Base-by-base conservation (phyloP, 1,284 basidiomycete species). In the Papiliotrema fonsecae region DNA sequence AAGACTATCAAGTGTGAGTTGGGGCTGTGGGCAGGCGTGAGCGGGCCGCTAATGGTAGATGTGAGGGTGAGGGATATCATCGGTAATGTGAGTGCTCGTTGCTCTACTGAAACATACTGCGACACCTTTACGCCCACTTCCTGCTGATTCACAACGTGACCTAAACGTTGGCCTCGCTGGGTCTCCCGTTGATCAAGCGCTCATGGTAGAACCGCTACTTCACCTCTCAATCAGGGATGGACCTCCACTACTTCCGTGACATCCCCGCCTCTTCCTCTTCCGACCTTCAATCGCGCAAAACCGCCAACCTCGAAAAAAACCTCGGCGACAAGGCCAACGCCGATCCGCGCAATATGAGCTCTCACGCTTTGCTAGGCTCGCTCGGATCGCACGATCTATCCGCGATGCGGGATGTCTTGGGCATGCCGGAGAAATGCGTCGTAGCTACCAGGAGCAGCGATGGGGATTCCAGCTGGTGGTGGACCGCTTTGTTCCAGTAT, bases 341-440 rank as follows among this genome's bases (percentile, higher is more conserved):
- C 6, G 56, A 64, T 46, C 39, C 52, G 1, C 57, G 61, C 13
- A 65, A 74, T 46, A 49, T 43, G 16, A 42, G 49, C 22, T 61
- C 67, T 3, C 74, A 67, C 55, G 55, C 54, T 6, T 53, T 76
- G 11, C 63, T 77, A 0, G 67, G 68, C 13, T 54, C 62, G 5
- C 55, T 77, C 13, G 67, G 62, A 4, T 62, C 59, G 27, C 75
- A 77, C 52, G 75, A 75, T 51, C 52, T 76, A 10, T 64, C 61
- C 26, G 71, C 72, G 10, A 76, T 77, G 74, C 58, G 75, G n/a
- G 75, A 76, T 57, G 51, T 73, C 1, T 34, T 73, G 7, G 72
- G 71, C 13, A 60, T 69, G 62, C 72, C 72, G n/a, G 52, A 62
- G 34, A 54, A 56, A 18, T 62, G 65, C 32, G n/a, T 70, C 18